phyloP scores from a whole-genome alignment of 257 asterid species.

The Rhazya stricta region DNA sequence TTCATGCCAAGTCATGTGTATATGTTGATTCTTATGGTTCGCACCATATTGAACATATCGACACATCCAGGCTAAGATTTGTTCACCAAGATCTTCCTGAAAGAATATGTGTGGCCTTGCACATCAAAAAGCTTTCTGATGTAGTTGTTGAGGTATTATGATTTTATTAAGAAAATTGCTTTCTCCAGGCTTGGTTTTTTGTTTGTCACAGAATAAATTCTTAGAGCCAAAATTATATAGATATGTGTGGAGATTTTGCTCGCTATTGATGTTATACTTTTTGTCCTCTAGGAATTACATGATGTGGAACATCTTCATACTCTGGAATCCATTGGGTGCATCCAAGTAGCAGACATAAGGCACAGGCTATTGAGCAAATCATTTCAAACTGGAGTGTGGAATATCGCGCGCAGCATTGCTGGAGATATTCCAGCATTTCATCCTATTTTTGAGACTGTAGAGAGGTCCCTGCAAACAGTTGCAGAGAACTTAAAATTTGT shows the following conservation, averaged over 20 bases:
- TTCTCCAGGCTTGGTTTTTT: neutral
- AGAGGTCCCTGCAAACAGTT: slow-evolving; percentile 43
- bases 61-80: slow-evolving; percentile 77
- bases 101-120: slow-evolving; percentile 55
- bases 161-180: neutral
- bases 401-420: slow-evolving; percentile 38
- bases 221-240: neutral
- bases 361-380: slow-evolving; percentile 58
- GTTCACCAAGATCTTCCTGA: slow-evolving; percentile 79
- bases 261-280: slow-evolving; percentile 17
- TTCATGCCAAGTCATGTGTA: slow-evolving; percentile 76
- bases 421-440: slow-evolving; percentile 41
- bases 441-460: slow-evolving; percentile 45
- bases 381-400: slow-evolving; percentile 79
- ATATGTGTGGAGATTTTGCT: slow-evolving; percentile 19
- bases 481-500: slow-evolving; percentile 75
- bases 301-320: slow-evolving; percentile 42
- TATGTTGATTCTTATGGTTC: slow-evolving; percentile 79
- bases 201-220: neutral
- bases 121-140: slow-evolving; percentile 79
- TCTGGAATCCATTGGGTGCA: slow-evolving; percentile 58
- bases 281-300: slow-evolving; percentile 60
- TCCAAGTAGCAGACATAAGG: slow-evolving; percentile 50
- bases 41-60: slow-evolving; percentile 60
- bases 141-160: slow-evolving; percentile 79